Evolutionary conservation across 441 rosid genomes (phyloP).

Genomic region (Populus hybrid): DNA sequence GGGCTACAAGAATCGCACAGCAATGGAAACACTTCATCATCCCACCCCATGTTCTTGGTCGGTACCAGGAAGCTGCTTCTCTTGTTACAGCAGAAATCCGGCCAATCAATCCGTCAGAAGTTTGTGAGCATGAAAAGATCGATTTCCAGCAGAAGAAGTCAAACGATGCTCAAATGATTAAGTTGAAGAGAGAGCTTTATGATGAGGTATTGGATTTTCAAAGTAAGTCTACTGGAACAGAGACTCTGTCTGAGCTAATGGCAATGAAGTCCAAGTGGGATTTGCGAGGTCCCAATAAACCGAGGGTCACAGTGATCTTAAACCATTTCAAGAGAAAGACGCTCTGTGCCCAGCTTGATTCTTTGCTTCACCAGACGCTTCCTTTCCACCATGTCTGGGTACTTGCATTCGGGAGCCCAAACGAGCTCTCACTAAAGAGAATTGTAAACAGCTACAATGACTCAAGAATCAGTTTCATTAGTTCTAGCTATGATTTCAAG

Average conservation of each 20-base stretch:
- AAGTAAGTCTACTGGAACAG: constrained; percentile 52
- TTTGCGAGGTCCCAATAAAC: constrained; percentile 45
- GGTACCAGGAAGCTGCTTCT: constrained; percentile 56
- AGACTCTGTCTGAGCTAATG: constrained; percentile 65
- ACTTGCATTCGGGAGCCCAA: constrained; percentile 82
- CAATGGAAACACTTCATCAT: constrained; percentile 71
- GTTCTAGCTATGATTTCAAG: constrained; percentile 88
- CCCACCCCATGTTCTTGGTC: constrained; percentile 61
- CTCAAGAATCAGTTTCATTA: constrained; percentile 81
- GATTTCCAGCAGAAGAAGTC: constrained; percentile 92
- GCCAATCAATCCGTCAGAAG: constrained; percentile 43
- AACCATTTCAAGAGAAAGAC: constrained; percentile 97
- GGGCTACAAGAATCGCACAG: constrained; percentile 82
- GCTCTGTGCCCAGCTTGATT: constrained; percentile 85
- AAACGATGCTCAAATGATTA: constrained; percentile 65
- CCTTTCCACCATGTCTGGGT: constrained; percentile 96
- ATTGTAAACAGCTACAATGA: constrained; percentile 79
- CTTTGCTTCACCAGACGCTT: constrained; percentile 79
- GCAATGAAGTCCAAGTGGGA: constrained; percentile 85
- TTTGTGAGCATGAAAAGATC: constrained; percentile 83
- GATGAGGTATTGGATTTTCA: constrained; percentile 62
- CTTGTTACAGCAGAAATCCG: constrained; percentile 31
- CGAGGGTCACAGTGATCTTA: constrained; percentile 76
- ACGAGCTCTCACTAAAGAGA: constrained; percentile 59
- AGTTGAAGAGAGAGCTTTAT: constrained; percentile 69